Evolutionary conservation across 306 rosid genomes (phyloP).

Genomic region (Dryas alaskensis): DNA sequence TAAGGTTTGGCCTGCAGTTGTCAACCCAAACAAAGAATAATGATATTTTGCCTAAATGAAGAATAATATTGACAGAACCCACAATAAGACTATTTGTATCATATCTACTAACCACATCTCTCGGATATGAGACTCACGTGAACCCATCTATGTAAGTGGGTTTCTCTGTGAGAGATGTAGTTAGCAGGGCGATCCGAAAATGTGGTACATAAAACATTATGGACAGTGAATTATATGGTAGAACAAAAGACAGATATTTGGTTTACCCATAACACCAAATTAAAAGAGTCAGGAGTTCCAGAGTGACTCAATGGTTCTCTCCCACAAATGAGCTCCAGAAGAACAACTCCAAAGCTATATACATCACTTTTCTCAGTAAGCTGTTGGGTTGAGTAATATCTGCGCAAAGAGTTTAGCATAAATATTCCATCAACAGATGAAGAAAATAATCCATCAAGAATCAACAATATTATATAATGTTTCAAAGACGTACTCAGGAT

Average conservation of each 20-base stretch:
- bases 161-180: too few relatives aligned
- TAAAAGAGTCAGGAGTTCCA: constrained; percentile 89
- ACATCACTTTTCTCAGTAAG: constrained; percentile 92
- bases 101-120: too few relatives aligned
- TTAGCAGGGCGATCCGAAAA: too few relatives aligned
- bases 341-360: constrained; percentile 89
- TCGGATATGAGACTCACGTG: too few relatives aligned
- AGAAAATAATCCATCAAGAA: background rate
- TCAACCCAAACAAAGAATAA: background rate
- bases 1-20: constrained; percentile 82
- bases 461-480: background rate
- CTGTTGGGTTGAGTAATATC: constrained; percentile 84
- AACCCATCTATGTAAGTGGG: too few relatives aligned
- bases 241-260: background rate
- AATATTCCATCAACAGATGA: background rate
- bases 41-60: background rate
- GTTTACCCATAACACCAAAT: constrained; percentile 85
- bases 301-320: constrained; percentile 82
- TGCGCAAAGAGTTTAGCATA: constrained; percentile 23
- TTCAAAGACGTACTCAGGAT: constrained; percentile 73
- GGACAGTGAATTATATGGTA: too few relatives aligned
- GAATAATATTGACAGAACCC: background rate
- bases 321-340: constrained; percentile 92
- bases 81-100: background rate
- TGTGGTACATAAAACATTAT: too few relatives aligned